Conservation (phyloP, 176 grass and related monocot genomes). For the Melocanna baccifera region DNA sequence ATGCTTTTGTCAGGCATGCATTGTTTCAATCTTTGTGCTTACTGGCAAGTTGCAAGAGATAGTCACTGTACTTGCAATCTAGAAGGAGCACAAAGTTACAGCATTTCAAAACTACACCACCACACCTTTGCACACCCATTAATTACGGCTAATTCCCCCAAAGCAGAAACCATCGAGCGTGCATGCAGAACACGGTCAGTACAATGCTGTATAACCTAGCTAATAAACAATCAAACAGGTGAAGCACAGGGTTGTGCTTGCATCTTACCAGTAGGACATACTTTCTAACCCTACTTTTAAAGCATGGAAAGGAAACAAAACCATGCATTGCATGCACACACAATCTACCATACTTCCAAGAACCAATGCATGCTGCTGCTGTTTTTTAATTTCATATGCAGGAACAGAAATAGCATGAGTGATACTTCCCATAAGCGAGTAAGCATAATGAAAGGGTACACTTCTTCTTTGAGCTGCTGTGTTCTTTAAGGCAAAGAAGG, state of each 20-base stretch:
- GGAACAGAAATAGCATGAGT: conserved; percentile 1
- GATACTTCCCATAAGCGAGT: background rate
- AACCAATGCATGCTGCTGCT: background rate
- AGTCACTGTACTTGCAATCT: background rate
- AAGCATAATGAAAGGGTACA: conserved; percentile 5
- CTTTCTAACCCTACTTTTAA: background rate
- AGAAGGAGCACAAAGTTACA: background rate
- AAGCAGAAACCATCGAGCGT: background rate
- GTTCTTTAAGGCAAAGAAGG: conserved; percentile 9
- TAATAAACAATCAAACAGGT: background rate
- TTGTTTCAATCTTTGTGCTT: background rate
- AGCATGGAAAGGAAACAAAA: background rate
- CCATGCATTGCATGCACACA: background rate
- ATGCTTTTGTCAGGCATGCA: background rate
- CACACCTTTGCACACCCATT: background rate
- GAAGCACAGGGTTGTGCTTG: background rate
- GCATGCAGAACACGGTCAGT: conserved; percentile 13
- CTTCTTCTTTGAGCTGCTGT: background rate
- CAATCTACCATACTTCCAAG: background rate
- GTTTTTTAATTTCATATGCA: background rate
- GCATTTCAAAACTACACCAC: background rate
- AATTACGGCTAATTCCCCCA: background rate
- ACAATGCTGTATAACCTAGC: background rate
- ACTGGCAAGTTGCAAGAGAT: background rate
- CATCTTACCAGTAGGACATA: background rate